Conservation (phyloP, 2,329 filamentous ascomycete genomes). For the Colletotrichum echinochloae region DNA sequence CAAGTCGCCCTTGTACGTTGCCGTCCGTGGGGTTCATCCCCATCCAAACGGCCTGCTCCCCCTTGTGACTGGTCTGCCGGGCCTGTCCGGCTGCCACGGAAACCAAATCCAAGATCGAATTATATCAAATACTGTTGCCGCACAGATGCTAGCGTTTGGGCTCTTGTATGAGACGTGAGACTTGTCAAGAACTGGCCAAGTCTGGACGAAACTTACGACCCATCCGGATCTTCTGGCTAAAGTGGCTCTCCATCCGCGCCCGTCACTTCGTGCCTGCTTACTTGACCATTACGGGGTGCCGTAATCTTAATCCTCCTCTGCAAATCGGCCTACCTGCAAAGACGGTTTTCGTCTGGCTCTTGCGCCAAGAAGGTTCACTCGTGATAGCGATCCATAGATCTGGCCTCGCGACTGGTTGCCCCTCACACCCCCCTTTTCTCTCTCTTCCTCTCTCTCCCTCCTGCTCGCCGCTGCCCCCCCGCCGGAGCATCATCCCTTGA, state of each 20-base stretch:
- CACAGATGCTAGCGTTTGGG: constrained; percentile 33
- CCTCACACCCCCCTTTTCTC: constrained; percentile 13
- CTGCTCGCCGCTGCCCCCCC: constrained; percentile 13
- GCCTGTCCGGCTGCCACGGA: constrained; percentile 6
- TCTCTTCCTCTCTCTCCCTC: background rate
- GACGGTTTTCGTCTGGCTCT: constrained; percentile 14
- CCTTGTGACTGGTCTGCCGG: constrained; percentile 16
- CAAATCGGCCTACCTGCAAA: background rate
- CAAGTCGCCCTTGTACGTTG: constrained; percentile 8
- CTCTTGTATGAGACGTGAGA: constrained; percentile 39
- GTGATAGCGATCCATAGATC: constrained; percentile 24
- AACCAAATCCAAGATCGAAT: constrained; percentile 11
- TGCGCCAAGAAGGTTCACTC: constrained; percentile 28
- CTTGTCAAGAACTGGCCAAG: constrained; percentile 28
- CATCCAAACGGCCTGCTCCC: constrained; percentile 14
- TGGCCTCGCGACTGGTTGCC: constrained; percentile 26
- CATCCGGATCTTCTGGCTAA: constrained; percentile 22
- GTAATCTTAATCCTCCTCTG: constrained; percentile 18
- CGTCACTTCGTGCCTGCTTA: constrained; percentile 7
- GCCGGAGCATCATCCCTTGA: constrained; percentile 18
- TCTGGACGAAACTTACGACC: constrained; percentile 23
- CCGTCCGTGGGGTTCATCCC: constrained; percentile 27
- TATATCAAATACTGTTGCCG: constrained; percentile 34
- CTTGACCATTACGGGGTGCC: background rate
- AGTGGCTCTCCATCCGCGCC: background rate